A percentile compares a stretch with the other conserved stretches of the same genome.
These are phyloP conservation scores for Phytophthora melonis DNA, from an alignment of 352 stramenopile species.

Conservation along the genomic window DNA sequence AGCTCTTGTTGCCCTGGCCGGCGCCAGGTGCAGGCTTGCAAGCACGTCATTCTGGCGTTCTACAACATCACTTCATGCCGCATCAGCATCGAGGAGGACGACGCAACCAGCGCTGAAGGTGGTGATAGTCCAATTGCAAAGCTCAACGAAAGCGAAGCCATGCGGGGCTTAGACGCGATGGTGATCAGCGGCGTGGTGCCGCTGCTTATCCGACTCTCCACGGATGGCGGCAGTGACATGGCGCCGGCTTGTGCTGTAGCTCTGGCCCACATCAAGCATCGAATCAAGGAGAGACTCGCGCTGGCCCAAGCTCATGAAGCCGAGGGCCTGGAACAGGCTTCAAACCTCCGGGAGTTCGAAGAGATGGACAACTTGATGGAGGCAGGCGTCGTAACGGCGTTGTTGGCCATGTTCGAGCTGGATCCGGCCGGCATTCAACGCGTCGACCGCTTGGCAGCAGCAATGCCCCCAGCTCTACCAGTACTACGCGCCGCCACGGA, in stretches of 20 bases:
- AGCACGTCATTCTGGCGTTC: constrained; percentile 73
- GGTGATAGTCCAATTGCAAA: neutral
- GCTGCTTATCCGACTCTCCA: constrained; percentile 73
- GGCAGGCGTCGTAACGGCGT: constrained; percentile 69
- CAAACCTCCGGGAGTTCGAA: constrained; percentile 26
- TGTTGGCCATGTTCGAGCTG: constrained; percentile 84
- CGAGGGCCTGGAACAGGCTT: neutral
- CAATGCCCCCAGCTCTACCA: constrained; percentile 56
- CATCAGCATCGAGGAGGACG: constrained; percentile 26
- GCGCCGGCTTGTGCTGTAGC: constrained; percentile 73
- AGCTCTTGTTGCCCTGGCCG: constrained; percentile 33
- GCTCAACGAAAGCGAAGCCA: constrained; percentile 27
- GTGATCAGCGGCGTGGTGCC: constrained; percentile 61
- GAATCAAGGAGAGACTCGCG: constrained; percentile 56
- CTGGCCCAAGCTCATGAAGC: constrained; percentile 32
- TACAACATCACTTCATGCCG: constrained; percentile 80
- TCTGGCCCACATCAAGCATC: constrained; percentile 83
- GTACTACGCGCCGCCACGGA: constrained; percentile 44
- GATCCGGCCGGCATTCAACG: constrained; percentile 72
- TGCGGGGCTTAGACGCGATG: constrained; percentile 54
- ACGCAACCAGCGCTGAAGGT: neutral
- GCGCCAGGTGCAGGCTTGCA: constrained; percentile 51
- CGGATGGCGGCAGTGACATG: constrained; percentile 59
- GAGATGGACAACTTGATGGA: constrained; percentile 71
- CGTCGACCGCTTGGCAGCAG: constrained; percentile 67